Evolutionary conservation across 169 alveolate genomes (phyloP).

Genomic region (Plasmodium yoelii): DNA sequence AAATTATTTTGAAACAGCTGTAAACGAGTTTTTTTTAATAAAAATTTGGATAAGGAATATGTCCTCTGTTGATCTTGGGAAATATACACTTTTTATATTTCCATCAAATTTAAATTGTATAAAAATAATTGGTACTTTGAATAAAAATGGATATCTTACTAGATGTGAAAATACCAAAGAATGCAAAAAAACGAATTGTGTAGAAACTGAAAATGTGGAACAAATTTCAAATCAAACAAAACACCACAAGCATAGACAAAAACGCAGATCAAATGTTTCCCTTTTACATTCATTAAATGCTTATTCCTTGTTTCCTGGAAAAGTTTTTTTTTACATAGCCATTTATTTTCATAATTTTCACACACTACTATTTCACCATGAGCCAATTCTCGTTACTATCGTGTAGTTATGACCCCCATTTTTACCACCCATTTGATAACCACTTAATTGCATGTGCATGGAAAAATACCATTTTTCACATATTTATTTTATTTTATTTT

Average conservation of each 20-base stretch:
- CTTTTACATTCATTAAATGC: slow-evolving; percentile 58
- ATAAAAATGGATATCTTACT: slow-evolving; percentile 22
- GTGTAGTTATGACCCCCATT: slow-evolving; percentile 1
- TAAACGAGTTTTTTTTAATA: slow-evolving; percentile 30
- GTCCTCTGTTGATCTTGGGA: slow-evolving; percentile 26
- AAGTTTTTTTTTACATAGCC: slow-evolving; percentile 57
- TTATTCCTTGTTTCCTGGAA: slow-evolving; percentile 68
- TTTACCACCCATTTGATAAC: too few species aligned
- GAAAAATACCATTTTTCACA: too few species aligned
- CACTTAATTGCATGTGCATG: too few species aligned
- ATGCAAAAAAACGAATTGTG: too few species aligned
- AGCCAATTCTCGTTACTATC: slow-evolving; percentile 52
- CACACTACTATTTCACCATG: slow-evolving; percentile 64
- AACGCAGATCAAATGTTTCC: not conserved
- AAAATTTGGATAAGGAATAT: slow-evolving; percentile 19
- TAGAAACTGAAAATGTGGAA: not conserved
- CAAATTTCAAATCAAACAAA: not conserved
- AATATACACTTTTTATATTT: slow-evolving; percentile 49
- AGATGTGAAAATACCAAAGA: too few species aligned
- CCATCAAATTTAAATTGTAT: slow-evolving; percentile 72
- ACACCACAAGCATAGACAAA: not conserved
- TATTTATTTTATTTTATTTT: too few species aligned
- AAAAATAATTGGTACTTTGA: slow-evolving; percentile 56
- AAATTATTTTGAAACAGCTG: slow-evolving; percentile 31
- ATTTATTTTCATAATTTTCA: slow-evolving; percentile 46